Percentiles rank a stretch among this genome's conserved stretches.
These are phyloP conservation scores for Aspergillus affinis DNA, from an alignment of 495 filamentous ascomycete species.

Conservation along the genomic window DNA sequence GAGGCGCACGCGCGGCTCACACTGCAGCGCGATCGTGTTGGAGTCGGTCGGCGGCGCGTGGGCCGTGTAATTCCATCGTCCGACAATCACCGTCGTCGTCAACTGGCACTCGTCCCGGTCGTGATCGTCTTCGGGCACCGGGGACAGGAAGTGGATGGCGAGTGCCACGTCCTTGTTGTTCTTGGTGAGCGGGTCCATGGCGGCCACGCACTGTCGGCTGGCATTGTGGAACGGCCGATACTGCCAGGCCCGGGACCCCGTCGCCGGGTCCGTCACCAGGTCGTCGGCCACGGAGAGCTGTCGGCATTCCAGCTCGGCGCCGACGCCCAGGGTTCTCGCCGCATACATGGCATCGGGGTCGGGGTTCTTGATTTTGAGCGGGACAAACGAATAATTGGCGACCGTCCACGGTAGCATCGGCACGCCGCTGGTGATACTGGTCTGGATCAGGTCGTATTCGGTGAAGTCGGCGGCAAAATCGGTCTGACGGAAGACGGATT, in stretches of 20 bases:
- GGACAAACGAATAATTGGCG: conserved; percentile 37
- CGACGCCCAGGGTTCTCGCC: conserved; percentile 35
- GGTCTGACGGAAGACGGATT: conserved; percentile 31
- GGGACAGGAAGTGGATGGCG: conserved; percentile 40
- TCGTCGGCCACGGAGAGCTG: conserved; percentile 20
- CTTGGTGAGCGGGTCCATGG: conserved; percentile 27
- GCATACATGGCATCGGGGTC: conserved; percentile 30
- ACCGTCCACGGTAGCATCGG: conserved; percentile 40
- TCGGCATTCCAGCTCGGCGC: conserved; percentile 30
- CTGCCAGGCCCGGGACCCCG: conserved; percentile 28
- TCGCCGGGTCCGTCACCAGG: conserved; percentile 16
- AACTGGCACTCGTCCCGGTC: conserved; percentile 34
- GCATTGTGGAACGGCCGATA: conserved; percentile 30
- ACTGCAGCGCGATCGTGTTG: conserved; percentile 42
- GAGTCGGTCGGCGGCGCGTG: conserved; percentile 24
- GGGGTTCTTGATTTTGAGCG: conserved; percentile 26
- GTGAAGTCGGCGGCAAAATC: conserved; percentile 42
- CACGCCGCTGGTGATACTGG: conserved; percentile 40
- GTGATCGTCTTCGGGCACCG: conserved; percentile 18
- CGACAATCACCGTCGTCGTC: conserved; percentile 38
- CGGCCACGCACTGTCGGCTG: conserved; percentile 28
- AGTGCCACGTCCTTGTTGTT: conserved; percentile 30
- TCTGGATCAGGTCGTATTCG: conserved; percentile 43
- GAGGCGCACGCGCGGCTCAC: conserved; percentile 31
- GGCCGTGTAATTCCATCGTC: conserved; percentile 40